Evolutionary conservation across 345 rosid species (phyloP).

Genomic region (Orychophragmus violaceus): DNA sequence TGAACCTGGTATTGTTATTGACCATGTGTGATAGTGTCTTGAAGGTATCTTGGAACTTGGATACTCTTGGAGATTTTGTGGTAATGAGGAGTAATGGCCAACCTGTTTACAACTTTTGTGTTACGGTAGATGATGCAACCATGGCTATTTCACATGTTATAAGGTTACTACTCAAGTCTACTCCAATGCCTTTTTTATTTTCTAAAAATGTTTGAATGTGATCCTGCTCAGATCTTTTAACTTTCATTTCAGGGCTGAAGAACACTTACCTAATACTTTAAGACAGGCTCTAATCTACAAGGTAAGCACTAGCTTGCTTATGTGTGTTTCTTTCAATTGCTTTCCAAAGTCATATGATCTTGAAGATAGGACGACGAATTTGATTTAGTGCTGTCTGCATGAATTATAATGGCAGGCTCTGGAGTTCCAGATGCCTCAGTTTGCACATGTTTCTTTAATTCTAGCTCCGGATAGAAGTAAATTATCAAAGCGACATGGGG

Average conservation of each 20-base stretch:
- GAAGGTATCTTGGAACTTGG: constrained; percentile 92
- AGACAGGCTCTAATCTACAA: constrained; percentile 91
- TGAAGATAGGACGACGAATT: background rate
- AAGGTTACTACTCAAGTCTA: constrained; percentile 47
- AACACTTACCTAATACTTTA: constrained; percentile 86
- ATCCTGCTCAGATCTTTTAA: constrained; percentile 1
- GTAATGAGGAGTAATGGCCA: constrained; percentile 93
- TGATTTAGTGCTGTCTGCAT: too few species aligned
- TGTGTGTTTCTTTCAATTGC: constrained; percentile 11
- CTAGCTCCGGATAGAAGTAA: constrained; percentile 95
- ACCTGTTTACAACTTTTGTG: constrained; percentile 95
- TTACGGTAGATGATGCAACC: constrained; percentile 88
- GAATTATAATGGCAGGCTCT: constrained; percentile 69
- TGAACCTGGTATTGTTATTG: constrained; percentile 31
- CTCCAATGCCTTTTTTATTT: background rate
- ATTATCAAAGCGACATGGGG: constrained; percentile 90
- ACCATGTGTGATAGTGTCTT: constrained; percentile 53
- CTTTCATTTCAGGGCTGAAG: constrained; percentile 69
- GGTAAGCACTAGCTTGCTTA: constrained; percentile 34
- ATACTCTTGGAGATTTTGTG: constrained; percentile 94
- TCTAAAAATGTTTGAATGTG: background rate
- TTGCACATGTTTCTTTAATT: constrained; percentile 90
- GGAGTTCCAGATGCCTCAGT: constrained; percentile 77
- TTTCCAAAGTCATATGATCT: constrained; percentile 7
- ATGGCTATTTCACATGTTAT: constrained; percentile 97